phyloP scores from a whole-genome alignment of 495 filamentous ascomycete genomes.

The Friedmanniomyces endolithicus region DNA sequence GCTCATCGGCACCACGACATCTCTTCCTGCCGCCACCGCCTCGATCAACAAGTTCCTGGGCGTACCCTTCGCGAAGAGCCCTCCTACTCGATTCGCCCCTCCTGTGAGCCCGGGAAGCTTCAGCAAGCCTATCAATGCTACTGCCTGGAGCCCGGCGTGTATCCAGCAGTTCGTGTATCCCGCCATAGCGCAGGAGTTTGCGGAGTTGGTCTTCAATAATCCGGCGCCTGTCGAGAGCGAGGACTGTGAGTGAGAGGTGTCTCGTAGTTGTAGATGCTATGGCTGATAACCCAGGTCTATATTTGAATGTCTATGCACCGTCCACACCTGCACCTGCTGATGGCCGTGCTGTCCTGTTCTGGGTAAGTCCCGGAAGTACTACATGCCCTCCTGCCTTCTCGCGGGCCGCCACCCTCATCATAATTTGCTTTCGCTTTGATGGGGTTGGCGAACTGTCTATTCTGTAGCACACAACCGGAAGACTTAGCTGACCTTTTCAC shows the following conservation, averaged over 20 bases:
- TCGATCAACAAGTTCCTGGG: slow-evolving; percentile 27
- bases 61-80: slow-evolving; percentile 24
- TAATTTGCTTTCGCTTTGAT: too few relatives aligned
- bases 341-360: slow-evolving; percentile 26
- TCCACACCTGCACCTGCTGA: slow-evolving; percentile 17
- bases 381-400: too few relatives aligned
- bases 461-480: too few relatives aligned
- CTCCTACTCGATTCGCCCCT: slow-evolving; percentile 30
- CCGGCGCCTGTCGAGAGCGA: slow-evolving; percentile 29
- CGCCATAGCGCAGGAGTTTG: slow-evolving; percentile 19
- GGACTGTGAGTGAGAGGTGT: slow-evolving; percentile 19
- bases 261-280: neutral
- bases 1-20: slow-evolving; percentile 21
- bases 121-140: slow-evolving; percentile 23
- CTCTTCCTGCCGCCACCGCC: slow-evolving; percentile 21
- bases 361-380: neutral
- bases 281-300: slow-evolving; percentile 10
- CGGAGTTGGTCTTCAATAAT: slow-evolving; percentile 26
- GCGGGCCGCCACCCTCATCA: too few relatives aligned
- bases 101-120: slow-evolving; percentile 21
- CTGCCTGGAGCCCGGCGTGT: slow-evolving; percentile 26
- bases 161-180: slow-evolving; percentile 32
- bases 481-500: too few relatives aligned
- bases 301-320: slow-evolving; percentile 31
- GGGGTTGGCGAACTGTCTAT: too few relatives aligned